Evolutionary conservation across 305 asterid species (phyloP), one percentile per base, ranked within the genome.

Genomic region (Fraxinus ornus): DNA sequence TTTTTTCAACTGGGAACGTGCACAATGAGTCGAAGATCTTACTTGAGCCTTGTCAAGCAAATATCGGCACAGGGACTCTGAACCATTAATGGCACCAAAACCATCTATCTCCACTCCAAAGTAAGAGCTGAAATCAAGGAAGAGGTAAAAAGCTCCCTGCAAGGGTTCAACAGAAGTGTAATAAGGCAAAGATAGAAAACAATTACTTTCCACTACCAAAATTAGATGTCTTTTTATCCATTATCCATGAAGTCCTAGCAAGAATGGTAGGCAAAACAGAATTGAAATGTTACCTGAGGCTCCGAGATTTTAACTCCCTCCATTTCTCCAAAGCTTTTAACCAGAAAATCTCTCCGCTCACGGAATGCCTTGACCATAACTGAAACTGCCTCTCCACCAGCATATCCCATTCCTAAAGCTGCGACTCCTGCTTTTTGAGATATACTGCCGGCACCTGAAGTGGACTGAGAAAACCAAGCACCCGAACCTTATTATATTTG

Each of bases 381-480:
- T 6, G 97, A 82, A 22, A 95, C 90, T 30, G 91, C 93, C 88
- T 92, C 94, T 79, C 98, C 98, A 84, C 98, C 98, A 12, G 98
- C 97, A 84, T 90, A 84, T 49, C 98, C 98, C 88, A 95, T 49
- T 75, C 97, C 97, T 83, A 95, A 80, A 71, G 98, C 98, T 77
- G 98, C 98, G 81, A 91, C 94, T 1, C 52, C 98, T 37, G 97
- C 98, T 19, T 95, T 95, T 79, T 95, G 98, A 57, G 98, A 91
- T 85, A 95, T 92, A 82, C 98, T 95, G 90, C 98, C 88, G 21
- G 98, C 98, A 76, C 98, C 98, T 76, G 98, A 95, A 66, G 98
- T 95, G n/a, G 87, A 85, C 98, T 95, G 91, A 75, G 62, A 49
- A 78, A 73, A 37, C 75, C 81, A 68, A 52, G 33, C 36, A 82